These are phyloP conservation scores for Penicillium verrucosum DNA, from an alignment of 2,329 filamentous ascomycete genomes.

Conservation along the genomic window DNA sequence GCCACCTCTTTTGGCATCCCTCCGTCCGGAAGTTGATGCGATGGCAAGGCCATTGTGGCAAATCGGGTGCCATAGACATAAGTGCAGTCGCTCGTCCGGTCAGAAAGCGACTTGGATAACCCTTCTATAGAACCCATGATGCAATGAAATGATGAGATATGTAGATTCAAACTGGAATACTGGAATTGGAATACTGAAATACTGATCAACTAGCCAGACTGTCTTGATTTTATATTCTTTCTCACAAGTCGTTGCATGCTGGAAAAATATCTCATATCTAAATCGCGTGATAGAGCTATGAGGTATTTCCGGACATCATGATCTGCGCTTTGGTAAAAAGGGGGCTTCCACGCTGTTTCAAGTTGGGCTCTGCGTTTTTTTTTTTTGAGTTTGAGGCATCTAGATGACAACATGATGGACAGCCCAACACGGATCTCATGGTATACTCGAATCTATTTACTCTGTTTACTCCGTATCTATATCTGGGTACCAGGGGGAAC, in stretches of 20 bases:
- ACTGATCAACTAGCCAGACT: background rate
- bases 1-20: constrained; percentile 80
- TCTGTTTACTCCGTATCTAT: background rate
- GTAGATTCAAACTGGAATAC: background rate
- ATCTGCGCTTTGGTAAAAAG: background rate
- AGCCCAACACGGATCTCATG: background rate
- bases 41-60: constrained; percentile 7
- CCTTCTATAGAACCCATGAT: constrained; percentile 3
- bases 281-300: background rate
- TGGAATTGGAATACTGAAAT: background rate
- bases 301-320: constrained; percentile 6
- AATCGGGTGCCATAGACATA: constrained; percentile 13
- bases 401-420: background rate
- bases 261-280: constrained; percentile 1
- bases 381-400: background rate
- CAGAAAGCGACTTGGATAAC: background rate
- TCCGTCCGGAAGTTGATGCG: constrained; percentile 51
- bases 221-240: background rate
- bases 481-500: background rate
- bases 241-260: background rate
- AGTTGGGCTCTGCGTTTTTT: background rate
- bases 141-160: background rate
- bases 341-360: background rate
- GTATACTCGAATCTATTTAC: background rate
- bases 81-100: background rate